Evolutionary conservation across 345 rosid species (phyloP).

Genomic region (Salix exigua): DNA sequence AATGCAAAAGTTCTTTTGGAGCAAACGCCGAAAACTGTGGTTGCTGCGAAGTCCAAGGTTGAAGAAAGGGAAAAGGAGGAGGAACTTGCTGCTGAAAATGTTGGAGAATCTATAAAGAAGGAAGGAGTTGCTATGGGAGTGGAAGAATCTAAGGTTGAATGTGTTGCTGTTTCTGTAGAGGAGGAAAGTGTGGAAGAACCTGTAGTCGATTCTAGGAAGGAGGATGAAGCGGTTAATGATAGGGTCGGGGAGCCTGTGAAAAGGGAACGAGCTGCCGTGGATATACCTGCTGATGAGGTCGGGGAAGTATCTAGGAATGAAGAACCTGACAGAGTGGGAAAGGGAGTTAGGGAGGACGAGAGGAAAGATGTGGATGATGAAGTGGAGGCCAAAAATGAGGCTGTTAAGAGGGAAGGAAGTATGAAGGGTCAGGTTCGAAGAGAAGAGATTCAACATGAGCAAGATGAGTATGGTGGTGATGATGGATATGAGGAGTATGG

Average conservation of each 20-base stretch:
- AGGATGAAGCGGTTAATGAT: neutral
- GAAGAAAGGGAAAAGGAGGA: constrained; percentile 18
- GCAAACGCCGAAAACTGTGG: constrained; percentile 16
- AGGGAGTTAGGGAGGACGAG: constrained; percentile 10
- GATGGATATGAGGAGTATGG: constrained; percentile 53
- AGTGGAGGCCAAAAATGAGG: constrained; percentile 14
- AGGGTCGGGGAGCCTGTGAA: constrained; percentile 11
- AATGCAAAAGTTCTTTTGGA: constrained; percentile 15
- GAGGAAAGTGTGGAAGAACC: constrained; percentile 13
- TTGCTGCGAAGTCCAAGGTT: constrained; percentile 15
- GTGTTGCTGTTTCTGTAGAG: constrained; percentile 10
- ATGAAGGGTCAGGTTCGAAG: constrained; percentile 14
- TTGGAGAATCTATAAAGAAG: constrained; percentile 6
- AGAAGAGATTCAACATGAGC: constrained; percentile 22
- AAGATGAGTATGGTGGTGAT: constrained; percentile 35
- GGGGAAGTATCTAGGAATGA: constrained; percentile 5
- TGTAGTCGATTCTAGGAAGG: neutral
- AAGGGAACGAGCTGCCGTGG: constrained; percentile 5
- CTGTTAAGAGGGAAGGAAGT: constrained; percentile 13
- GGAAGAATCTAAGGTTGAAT: constrained; percentile 14
- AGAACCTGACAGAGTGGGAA: neutral
- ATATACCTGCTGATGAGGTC: constrained; percentile 8
- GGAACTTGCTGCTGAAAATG: constrained; percentile 18
- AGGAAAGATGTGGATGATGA: constrained; percentile 4
- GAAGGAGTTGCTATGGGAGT: constrained; percentile 2